Evolutionary conservation across 306 rosid species (phyloP), one percentile per base, ranked within the genome.

Genomic region (Vigna radiata): DNA sequence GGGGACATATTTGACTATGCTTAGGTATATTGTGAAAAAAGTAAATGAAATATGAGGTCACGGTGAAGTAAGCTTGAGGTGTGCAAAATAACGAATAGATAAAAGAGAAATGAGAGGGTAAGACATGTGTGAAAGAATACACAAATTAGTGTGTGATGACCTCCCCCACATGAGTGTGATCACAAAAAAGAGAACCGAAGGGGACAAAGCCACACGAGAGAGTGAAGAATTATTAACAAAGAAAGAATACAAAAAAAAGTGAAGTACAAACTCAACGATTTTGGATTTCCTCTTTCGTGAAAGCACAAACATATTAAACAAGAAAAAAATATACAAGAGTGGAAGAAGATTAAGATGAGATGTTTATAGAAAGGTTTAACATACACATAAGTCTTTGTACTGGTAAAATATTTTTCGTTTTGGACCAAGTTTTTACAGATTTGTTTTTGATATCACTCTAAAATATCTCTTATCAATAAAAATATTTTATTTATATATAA

Each of bases 31-130:
- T 15, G 14, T 1, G 12, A 14, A 70, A 49, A 36, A 41, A 0
- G 29, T 25, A 50, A 50, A 29, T 29, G 18, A 65, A 60, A 37
- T 39, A 82, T 91, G 97, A 91, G 62, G 91, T 91, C 94, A 90
- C 6, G 41, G 16, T 85, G 87, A 5, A 61, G 88, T 91, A 85
- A 94, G 97, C 79, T 75, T 84, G 91, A 90, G 87, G 94, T 90
- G 87, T 78, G 66, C 70, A 80, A 83, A 79, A 13, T 49, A 89
- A 87, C 87, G 91, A 93, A 83, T 31, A 18, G 39, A 79, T 67
- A 50, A 80, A 85, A 74, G 69, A 43, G n/a, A 81, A 83, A 76
- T 47, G 47, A 9, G 3, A 61, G 43, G 55, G 29, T 23, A 27
- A 72, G 70, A 50, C 75, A 77, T 77, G 77, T 76, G 60, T 47